Base-by-base conservation (phyloP, 345 rosid genomes). In the Camelina neglecta region DNA sequence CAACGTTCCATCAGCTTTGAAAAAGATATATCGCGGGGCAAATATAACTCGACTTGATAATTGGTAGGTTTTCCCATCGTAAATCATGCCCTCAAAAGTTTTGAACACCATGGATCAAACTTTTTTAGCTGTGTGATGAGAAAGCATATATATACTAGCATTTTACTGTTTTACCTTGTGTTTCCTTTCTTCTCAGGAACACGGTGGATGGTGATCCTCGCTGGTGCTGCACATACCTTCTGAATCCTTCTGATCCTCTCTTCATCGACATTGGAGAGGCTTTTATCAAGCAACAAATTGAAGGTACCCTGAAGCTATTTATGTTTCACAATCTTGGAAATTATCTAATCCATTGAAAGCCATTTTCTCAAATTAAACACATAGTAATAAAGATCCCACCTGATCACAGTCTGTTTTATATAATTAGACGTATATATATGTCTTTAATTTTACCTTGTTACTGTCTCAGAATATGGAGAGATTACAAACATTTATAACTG, bases 151-250 rank as follows among this genome's bases (percentile, higher is more conserved):
- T 58, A 10, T 50, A 8, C 63, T 59, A n/a, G 11, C 6, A 18
- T 39, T 29, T n/a, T 31, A 63, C 66, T 69, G 66, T 47, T 54
- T 62, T 0, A 16, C 6, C 53, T 75, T 73, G 35, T 60, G 12
- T 36, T 58, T 33, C 20, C 4, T 21, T 65, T 78, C 62, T 47
- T 59, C n/a, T 26, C 69, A 94, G 97, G 98, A 94, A 91, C 82
- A 91, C 98, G 13, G 97, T 94, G 76, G 88, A 90, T 80, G 84
- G 87, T 72, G 82, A 90, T 82, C 72, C 89, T 63, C 93, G 80
- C 63, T 94, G 98, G 98, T 94, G 98, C 74, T 94, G 98, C 75
- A 94, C 98, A 35, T 94, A 85, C 85, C 98, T 94, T 75, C 90
- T 94, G 49, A 78, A 84, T 80, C 98, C 98, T 70, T 84, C 90